These are phyloP conservation scores for Leccinum subgranulosum DNA, from an alignment of 768 basidiomycete genomes.

Conservation along the genomic window DNA sequence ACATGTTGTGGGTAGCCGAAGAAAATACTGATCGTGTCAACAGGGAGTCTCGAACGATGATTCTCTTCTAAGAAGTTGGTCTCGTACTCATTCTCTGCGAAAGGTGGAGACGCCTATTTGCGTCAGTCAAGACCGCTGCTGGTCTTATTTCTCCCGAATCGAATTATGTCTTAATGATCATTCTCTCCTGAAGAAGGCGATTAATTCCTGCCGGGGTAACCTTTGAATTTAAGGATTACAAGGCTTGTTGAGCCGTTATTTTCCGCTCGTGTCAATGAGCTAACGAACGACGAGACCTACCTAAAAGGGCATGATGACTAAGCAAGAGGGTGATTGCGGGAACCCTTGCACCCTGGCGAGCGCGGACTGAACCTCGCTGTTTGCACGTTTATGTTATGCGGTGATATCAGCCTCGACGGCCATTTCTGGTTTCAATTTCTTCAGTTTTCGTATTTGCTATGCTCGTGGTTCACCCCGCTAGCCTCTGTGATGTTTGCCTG, in stretches of 20 bases:
- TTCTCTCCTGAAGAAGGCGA: constrained; percentile 32
- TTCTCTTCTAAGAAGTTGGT: background rate
- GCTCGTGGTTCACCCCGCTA: constrained; percentile 67
- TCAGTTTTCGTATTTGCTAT: constrained; percentile 33
- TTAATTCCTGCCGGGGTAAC: no score
- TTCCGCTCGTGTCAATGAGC: constrained; percentile 30
- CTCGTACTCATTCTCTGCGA: background rate
- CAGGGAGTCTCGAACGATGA: constrained; percentile 6
- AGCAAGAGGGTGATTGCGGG: background rate
- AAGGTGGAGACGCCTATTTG: constrained; percentile 32
- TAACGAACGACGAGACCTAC: constrained; percentile 17
- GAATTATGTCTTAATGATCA: constrained; percentile 31
- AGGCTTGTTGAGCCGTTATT: constrained; percentile 33
- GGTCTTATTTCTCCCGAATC: constrained; percentile 33
- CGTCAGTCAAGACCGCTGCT: constrained; percentile 37
- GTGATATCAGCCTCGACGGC: constrained; percentile 29
- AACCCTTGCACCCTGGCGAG: constrained; percentile 22
- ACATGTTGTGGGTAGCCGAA: constrained; percentile 29
- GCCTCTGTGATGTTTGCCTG: constrained; percentile 75
- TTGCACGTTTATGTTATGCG: constrained; percentile 35
- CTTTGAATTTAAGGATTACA: constrained; percentile 18
- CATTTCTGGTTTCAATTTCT: constrained; percentile 23
- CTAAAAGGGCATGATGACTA: background rate
- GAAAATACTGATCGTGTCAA: background rate
- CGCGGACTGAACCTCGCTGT: constrained; percentile 13